Percentiles rank a stretch among this genome's conserved stretches.
Conservation (phyloP, 345 rosid genomes). For the Crucihimalaya himalaica region DNA sequence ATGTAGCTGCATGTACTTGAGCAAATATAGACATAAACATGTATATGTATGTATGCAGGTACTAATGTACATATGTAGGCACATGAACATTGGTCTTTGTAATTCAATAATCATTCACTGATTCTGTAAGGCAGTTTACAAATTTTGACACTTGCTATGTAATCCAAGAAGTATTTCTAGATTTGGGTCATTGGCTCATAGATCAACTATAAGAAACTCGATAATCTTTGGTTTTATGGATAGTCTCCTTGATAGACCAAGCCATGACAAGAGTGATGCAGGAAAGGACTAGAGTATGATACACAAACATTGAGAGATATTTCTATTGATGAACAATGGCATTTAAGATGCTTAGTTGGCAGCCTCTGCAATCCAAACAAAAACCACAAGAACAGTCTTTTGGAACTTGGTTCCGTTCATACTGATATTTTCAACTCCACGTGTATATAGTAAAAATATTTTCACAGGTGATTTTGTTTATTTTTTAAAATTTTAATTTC, state of each 20-base stretch:
- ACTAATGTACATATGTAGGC: neutral
- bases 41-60: neutral
- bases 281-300: neutral
- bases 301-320: constrained; percentile 29
- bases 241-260: constrained; percentile 11
- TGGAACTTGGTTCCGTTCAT: no score
- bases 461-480: no score
- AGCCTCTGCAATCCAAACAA: constrained; percentile 24
- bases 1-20: neutral
- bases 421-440: no score
- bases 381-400: constrained; percentile 12
- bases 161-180: neutral
- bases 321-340: constrained; percentile 32
- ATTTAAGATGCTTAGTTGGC: constrained; percentile 22
- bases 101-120: neutral
- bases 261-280: constrained; percentile 20
- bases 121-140: neutral
- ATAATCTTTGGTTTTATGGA: neutral
- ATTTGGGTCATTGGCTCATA: no score
- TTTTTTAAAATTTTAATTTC: no score
- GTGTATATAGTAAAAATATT: no score
- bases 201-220: constrained; percentile 19
- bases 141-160: neutral
- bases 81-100: neutral
- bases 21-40: neutral